These are phyloP conservation scores for Arthrobotrys entomopaga DNA, from an alignment of 2,329 filamentous ascomycete species.

Conservation along the genomic window DNA sequence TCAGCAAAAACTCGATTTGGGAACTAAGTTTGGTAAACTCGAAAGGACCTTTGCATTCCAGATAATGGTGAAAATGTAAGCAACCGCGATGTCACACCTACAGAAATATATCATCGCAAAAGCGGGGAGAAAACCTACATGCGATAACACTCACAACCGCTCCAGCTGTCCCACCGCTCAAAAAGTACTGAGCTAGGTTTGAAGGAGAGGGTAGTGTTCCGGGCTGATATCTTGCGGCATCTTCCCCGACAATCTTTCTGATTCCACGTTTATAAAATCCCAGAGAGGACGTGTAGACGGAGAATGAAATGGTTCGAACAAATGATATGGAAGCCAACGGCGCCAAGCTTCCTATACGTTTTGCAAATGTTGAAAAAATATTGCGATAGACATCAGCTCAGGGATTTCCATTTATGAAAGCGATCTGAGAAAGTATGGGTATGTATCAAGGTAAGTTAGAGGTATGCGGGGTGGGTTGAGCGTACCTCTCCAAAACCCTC, in stretches of 20 bases:
- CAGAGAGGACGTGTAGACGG: conserved; percentile 72
- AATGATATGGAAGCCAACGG: conserved; percentile 82
- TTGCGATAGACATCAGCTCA: no score
- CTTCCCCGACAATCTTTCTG: conserved; percentile 40
- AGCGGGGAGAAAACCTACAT: conserved; percentile 66
- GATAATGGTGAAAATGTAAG: conserved; percentile 1
- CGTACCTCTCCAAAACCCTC: conserved; percentile 84
- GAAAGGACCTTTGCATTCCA: conserved; percentile 72
- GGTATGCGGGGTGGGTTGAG: background rate
- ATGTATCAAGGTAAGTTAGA: background rate
- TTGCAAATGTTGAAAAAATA: background rate
- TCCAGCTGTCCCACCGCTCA: conserved; percentile 74
- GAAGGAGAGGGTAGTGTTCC: conserved; percentile 73
- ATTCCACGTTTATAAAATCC: conserved; percentile 50
- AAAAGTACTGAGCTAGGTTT: conserved; percentile 62
- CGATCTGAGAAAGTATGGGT: background rate
- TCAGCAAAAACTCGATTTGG: conserved; percentile 75
- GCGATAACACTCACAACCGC: conserved; percentile 82
- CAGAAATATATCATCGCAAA: background rate
- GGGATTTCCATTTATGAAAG: background rate
- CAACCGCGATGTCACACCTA: no score
- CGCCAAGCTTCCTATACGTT: conserved; percentile 73
- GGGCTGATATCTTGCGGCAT: conserved; percentile 50
- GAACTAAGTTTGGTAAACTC: conserved; percentile 90
- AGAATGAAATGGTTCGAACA: conserved; percentile 81